Base-by-base conservation (phyloP, 331 rosid species). In the Malus hybrid region DNA sequence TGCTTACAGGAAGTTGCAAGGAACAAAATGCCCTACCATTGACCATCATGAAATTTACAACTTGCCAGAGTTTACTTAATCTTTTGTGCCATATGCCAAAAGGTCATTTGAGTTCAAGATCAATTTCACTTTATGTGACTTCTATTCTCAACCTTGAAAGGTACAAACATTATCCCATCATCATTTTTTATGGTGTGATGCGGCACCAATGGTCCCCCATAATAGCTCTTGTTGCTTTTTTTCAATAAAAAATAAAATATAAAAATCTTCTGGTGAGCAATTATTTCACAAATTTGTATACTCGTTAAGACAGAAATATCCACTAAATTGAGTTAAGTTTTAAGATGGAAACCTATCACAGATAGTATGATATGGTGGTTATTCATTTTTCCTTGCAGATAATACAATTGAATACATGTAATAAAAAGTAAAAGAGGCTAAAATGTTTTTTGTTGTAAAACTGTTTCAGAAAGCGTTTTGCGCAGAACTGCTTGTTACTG, bases 141-240 rank as follows among this genome's bases (percentile, higher is more conserved):
- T 77, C 83, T 75, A 76, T 94, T 80, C 90, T 94, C 82, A 88
- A 94, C 84, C 92, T 94, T 74, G 98, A 94, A 86, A 75, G 98
- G 97, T 94, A 86, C 52, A 63, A 33, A 78, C 67, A 77, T 78
- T 79, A 36, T 84, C 46, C 11, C 73, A 52, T 48, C 33, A 18
- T 65, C 32, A 54, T 10, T 27, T 54, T 72, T 57, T 11, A 36
- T 20, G 13, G 34, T 44, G 22, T 78, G 46, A 78, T 52, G 33
- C 11, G 39, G 57, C 34, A 27, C 56, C 65, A 59, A 46, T 48
- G 64, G 64, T 46, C 36, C 71, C 24, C 54, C 65, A 24, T 42
- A 11, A 77, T 69, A 60, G 69, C 65, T 52, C 9, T 50, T 24
- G 42, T 18, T 62, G 63, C 46, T n/a, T 60, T 22, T 60, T 24